phyloP scores from a whole-genome alignment of 2,329 filamentous ascomycete species.

The Fusarium burgessii region DNA sequence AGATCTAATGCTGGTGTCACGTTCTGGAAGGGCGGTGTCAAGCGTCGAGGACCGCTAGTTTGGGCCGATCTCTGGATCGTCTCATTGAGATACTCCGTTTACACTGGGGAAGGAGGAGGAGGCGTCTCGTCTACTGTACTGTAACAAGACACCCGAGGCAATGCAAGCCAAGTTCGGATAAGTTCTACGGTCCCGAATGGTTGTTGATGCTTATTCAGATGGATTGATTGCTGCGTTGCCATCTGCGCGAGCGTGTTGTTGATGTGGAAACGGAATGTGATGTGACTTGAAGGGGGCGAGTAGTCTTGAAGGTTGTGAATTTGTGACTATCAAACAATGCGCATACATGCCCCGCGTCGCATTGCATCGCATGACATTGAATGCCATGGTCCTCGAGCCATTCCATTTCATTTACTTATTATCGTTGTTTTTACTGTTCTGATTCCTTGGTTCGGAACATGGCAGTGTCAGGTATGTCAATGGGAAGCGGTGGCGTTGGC shows the following conservation, averaged over 20 bases:
- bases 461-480: slow-evolving; percentile 28
- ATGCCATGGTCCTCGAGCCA: slow-evolving; percentile 2
- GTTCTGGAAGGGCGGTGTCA: slow-evolving; percentile 42
- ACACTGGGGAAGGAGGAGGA: background rate
- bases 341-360: slow-evolving; percentile 4
- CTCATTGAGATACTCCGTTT: slow-evolving; percentile 15
- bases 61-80: slow-evolving; percentile 25
- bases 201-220: slow-evolving; percentile 8
- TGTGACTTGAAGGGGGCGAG: slow-evolving; percentile 19
- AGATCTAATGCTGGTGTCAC: slow-evolving; percentile 6
- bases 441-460: slow-evolving; percentile 10
- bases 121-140: background rate
- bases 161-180: slow-evolving; percentile 9
- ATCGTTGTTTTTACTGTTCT: slow-evolving; percentile 9
- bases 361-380: slow-evolving; percentile 14
- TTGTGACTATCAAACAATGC: slow-evolving; percentile 15
- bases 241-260: slow-evolving; percentile 22
- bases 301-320: slow-evolving; percentile 4
- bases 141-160: slow-evolving; percentile 14
- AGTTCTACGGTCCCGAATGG: slow-evolving; percentile 3
- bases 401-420: slow-evolving; percentile 1
- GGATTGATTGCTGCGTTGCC: slow-evolving; percentile 8
- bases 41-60: slow-evolving; percentile 17
- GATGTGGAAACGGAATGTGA: slow-evolving; percentile 39
- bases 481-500: slow-evolving; percentile 27